Evolutionary conservation across 345 rosid genomes (phyloP).

Genomic region (Salix viminalis): DNA sequence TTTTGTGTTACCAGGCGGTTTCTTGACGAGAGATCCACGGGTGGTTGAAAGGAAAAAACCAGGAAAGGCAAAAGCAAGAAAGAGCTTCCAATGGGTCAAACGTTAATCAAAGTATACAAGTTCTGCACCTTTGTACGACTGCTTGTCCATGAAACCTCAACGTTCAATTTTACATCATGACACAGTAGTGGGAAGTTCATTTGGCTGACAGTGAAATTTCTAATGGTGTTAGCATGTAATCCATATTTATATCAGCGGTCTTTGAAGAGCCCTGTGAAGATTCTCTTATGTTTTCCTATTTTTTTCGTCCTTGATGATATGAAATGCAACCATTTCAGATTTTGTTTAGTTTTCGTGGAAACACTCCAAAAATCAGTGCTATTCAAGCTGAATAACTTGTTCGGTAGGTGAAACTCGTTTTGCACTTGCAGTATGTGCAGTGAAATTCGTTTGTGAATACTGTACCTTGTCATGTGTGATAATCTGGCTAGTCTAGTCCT

Average conservation of each 20-base stretch:
- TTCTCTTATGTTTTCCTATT: not conserved
- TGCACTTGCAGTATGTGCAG: too few relatives aligned
- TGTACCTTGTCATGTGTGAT: too few relatives aligned
- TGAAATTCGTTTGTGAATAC: too few relatives aligned
- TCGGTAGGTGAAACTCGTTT: too few relatives aligned
- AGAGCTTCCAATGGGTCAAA: constrained; percentile 98
- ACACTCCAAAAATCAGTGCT: too few relatives aligned
- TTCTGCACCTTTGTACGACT: not conserved
- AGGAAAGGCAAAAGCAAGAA: constrained; percentile 95
- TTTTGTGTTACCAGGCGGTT: constrained; percentile 51
- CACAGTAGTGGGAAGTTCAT: not conserved
- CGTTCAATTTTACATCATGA: too few relatives aligned
- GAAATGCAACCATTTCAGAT: not conserved
- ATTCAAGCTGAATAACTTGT: too few relatives aligned
- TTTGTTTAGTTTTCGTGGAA: too few relatives aligned
- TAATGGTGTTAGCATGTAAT: not conserved
- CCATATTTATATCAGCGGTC: not conserved
- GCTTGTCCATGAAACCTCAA: not conserved
- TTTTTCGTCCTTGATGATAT: not conserved
- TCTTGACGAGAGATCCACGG: constrained; percentile 88
- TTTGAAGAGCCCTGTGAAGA: not conserved
- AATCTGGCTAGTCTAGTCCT: too few relatives aligned
- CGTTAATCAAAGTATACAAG: constrained; percentile 50
- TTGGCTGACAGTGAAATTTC: not conserved
- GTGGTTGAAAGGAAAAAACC: constrained; percentile 99